Evolutionary conservation across 495 filamentous ascomycete genomes (phyloP).

Genomic region (Aspergillus asperescens): DNA sequence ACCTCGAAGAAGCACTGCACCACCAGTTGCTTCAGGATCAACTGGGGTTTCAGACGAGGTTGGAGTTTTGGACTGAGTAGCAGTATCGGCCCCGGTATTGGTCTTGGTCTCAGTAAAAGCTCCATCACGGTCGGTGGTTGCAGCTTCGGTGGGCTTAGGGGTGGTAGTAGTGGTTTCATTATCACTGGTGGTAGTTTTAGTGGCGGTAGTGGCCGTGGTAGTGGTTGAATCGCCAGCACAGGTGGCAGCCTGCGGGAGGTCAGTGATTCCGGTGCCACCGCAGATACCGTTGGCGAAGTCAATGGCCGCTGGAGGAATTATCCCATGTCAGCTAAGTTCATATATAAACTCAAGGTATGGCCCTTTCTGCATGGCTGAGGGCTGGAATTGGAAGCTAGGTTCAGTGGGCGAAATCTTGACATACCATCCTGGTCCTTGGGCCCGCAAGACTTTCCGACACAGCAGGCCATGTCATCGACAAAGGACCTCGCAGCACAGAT

Average conservation of each 20-base stretch:
- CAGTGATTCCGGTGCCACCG: constrained; percentile 33
- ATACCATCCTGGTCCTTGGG: constrained; percentile 51
- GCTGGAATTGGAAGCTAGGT: background rate
- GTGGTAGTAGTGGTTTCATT: constrained; percentile 14
- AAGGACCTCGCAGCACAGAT: constrained; percentile 60
- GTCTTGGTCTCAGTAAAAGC: constrained; percentile 17
- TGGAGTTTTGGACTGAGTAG: background rate
- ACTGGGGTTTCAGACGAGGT: constrained; percentile 13
- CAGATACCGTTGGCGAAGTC: constrained; percentile 49
- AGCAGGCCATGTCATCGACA: constrained; percentile 61
- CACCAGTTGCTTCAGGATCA: constrained; percentile 27
- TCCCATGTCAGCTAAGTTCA: background rate
- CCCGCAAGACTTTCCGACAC: constrained; percentile 53
- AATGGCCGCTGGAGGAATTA: constrained; percentile 38
- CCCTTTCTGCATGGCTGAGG: background rate
- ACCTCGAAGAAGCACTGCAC: constrained; percentile 43
- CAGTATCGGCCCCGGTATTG: constrained; percentile 7
- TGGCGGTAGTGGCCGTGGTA: constrained; percentile 18
- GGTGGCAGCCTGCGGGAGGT: constrained; percentile 33
- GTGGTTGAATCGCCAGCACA: constrained; percentile 28
- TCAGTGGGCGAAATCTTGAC: constrained; percentile 10
- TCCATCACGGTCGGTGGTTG: constrained; percentile 13
- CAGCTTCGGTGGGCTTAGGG: background rate
- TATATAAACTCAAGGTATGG: background rate
- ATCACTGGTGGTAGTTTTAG: constrained; percentile 14